Conservation (phyloP, 345 rosid species). For the Boechera retrofracta region DNA sequence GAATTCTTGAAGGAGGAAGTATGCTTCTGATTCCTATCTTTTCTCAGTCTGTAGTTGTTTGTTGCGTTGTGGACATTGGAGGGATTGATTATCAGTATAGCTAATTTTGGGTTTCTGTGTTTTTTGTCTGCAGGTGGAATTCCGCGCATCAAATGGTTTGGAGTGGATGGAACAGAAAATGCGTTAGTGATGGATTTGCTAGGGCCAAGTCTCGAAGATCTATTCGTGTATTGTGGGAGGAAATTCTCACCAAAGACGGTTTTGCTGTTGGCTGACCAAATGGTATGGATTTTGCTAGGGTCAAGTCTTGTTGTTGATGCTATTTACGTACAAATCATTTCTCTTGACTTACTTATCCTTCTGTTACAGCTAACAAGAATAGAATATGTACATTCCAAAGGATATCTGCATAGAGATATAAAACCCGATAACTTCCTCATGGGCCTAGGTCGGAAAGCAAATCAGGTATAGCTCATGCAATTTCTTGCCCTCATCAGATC, state of each 20-base stretch:
- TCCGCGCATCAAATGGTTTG: slow-evolving; percentile 83
- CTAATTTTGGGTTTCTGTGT: not conserved
- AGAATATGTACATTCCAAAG: slow-evolving; percentile 75
- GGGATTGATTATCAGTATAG: not conserved
- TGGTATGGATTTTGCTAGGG: slow-evolving; percentile 51
- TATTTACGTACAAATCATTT: not conserved
- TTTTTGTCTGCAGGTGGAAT: slow-evolving; percentile 65
- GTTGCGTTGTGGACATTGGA: not conserved
- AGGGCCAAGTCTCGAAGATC: slow-evolving; percentile 94
- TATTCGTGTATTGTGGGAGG: slow-evolving; percentile 88
- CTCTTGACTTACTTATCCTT: slow-evolving; percentile 3
- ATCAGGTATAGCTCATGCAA: slow-evolving; percentile 56
- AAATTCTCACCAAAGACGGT: slow-evolving; percentile 90
- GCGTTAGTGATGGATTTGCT: slow-evolving; percentile 82
- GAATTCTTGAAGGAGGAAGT: slow-evolving; percentile 92
- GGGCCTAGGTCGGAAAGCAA: slow-evolving; percentile 85
- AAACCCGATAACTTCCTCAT: slow-evolving; percentile 93
- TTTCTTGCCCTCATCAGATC: slow-evolving; percentile 8
- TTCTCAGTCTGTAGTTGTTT: not conserved
- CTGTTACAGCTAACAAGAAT: slow-evolving; percentile 71
- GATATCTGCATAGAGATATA: slow-evolving; percentile 86
- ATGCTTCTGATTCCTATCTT: slow-evolving; percentile 30
- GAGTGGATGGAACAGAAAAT: slow-evolving; percentile 80
- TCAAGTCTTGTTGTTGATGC: no score
- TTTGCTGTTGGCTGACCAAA: slow-evolving; percentile 89